These are phyloP conservation scores for Suhomyces bolitotheri DNA, from an alignment of 1,139 yeast species.

Conservation along the genomic window DNA sequence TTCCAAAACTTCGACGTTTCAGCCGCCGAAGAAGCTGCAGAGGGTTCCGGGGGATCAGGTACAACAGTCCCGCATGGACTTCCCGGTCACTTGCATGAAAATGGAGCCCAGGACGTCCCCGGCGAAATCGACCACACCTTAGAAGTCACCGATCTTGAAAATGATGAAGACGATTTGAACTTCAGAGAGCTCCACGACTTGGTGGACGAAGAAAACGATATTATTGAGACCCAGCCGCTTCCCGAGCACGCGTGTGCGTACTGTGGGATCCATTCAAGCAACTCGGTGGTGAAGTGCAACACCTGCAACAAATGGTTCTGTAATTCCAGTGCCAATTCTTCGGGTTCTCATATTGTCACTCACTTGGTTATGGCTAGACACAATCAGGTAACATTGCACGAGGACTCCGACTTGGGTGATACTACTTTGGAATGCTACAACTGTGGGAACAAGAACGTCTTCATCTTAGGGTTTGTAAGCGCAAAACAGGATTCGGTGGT, in stretches of 20 bases:
- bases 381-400: conserved; percentile 71
- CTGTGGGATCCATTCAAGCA: conserved; percentile 72
- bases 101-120: conserved; percentile 1
- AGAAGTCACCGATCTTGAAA: not conserved
- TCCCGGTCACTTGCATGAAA: not conserved
- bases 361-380: conserved; percentile 85
- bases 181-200: conserved; percentile 3
- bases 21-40: conserved; percentile 4
- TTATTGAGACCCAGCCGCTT: conserved; percentile 9
- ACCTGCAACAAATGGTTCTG: conserved; percentile 89
- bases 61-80: too few relatives aligned
- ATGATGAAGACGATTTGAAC: conserved; percentile 4
- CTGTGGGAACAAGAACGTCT: conserved; percentile 82
- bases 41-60: not conserved
- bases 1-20: conserved; percentile 21
- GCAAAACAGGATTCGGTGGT: conserved; percentile 88
- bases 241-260: conserved; percentile 61
- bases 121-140: not conserved
- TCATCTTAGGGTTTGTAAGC: conserved; percentile 81
- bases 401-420: conserved; percentile 81
- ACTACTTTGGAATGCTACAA: conserved; percentile 85
- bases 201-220: conserved; percentile 7
- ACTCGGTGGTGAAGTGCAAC: conserved; percentile 73
- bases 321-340: conserved; percentile 63
- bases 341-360: conserved; percentile 81